Percentiles rank a stretch among this genome's conserved stretches.
phyloP scores from a whole-genome alignment of 2,329 filamentous ascomycete species.

The Colletotrichum australisinense region DNA sequence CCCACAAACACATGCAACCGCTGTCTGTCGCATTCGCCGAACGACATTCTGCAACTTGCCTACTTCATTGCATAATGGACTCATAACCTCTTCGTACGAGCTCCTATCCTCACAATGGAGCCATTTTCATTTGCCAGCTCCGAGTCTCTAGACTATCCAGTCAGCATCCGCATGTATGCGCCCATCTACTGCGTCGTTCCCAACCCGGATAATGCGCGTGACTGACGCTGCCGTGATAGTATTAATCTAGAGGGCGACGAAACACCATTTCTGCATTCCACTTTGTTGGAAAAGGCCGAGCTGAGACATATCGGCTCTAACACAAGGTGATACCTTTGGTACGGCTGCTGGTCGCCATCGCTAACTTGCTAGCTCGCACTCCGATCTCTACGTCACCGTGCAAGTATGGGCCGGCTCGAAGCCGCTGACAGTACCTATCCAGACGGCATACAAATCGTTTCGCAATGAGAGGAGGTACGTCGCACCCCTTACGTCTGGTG shows the following conservation, averaged over 20 bases:
- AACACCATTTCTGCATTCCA: slow-evolving; percentile 64
- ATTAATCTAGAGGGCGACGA: slow-evolving; percentile 61
- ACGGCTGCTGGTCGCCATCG: slow-evolving; percentile 33
- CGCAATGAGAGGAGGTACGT: slow-evolving; percentile 74
- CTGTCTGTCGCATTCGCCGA: slow-evolving; percentile 2
- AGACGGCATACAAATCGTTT: slow-evolving; percentile 94
- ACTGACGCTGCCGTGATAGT: slow-evolving; percentile 43
- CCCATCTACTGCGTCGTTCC: background rate
- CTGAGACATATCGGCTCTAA: slow-evolving; percentile 91
- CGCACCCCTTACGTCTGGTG: background rate
- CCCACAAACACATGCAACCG: background rate
- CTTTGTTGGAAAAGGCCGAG: slow-evolving; percentile 81
- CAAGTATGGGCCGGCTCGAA: slow-evolving; percentile 98
- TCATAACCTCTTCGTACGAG: slow-evolving; percentile 5
- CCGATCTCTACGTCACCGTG: slow-evolving; percentile 91
- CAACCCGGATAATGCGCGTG: background rate
- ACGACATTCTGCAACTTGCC: background rate
- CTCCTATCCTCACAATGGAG: slow-evolving; percentile 72
- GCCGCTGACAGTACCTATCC: slow-evolving; percentile 88
- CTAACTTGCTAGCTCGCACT: slow-evolving; percentile 70
- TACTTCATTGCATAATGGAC: slow-evolving; percentile 14
- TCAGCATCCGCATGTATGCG: slow-evolving; percentile 73
- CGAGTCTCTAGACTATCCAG: slow-evolving; percentile 80
- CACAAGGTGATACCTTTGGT: slow-evolving; percentile 64
- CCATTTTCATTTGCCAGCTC: slow-evolving; percentile 96